A percentile compares a stretch with the other conserved stretches of the same genome.
Evolutionary conservation across 176 grass and related monocot species (phyloP).

Genomic region (Oryza australiensis): DNA sequence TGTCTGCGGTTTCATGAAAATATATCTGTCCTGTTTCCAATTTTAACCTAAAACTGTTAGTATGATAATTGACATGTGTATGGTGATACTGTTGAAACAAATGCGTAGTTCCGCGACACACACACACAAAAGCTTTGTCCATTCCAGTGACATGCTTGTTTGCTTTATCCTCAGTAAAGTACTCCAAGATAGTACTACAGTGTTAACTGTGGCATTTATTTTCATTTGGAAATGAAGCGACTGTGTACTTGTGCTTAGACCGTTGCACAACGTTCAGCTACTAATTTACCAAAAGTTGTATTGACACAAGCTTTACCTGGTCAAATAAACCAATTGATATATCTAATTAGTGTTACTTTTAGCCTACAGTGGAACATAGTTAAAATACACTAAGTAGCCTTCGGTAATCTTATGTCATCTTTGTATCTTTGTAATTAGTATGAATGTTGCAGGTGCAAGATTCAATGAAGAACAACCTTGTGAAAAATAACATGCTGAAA

Average conservation of each 20-base stretch:
- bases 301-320: background rate
- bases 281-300: background rate
- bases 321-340: background rate
- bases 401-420: background rate
- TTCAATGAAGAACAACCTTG: slow-evolving; percentile 42
- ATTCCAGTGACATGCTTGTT: background rate
- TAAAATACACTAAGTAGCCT: background rate
- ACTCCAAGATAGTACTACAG: background rate
- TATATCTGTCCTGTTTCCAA: background rate
- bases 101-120: background rate
- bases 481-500: slow-evolving; percentile 47
- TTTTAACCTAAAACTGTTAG: background rate
- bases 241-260: background rate
- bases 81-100: background rate
- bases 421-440: slow-evolving; percentile 8
- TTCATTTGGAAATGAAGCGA: background rate
- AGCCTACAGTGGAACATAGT: background rate
- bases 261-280: background rate
- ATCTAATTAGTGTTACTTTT: background rate
- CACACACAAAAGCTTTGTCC: background rate
- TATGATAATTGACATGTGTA: background rate
- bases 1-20: background rate
- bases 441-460: slow-evolving; percentile 44
- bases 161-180: background rate
- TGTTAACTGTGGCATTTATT: background rate